phyloP scores from a whole-genome alignment of 257 asterid genomes.

The Solanum arcanum region DNA sequence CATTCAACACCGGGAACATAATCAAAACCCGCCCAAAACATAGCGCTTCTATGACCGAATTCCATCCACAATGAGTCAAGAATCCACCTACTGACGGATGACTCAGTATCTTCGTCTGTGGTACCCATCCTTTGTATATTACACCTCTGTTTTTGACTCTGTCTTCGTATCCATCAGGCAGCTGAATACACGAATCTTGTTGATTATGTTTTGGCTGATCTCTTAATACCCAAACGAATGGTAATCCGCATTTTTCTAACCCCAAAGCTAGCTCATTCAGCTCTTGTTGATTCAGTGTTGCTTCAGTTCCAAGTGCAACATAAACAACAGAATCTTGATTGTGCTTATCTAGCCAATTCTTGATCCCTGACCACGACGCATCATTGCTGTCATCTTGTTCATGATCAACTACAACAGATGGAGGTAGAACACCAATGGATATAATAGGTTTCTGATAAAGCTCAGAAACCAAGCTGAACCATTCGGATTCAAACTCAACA shows the following conservation, averaged over 20 bases:
- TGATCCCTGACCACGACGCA: conserved; percentile 33
- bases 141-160: conserved; percentile 28
- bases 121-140: conserved; percentile 50
- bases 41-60: conserved; percentile 64
- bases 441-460: conserved; percentile 53
- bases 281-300: conserved; percentile 29
- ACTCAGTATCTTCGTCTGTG: conserved; percentile 55
- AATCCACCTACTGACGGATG: conserved; percentile 53
- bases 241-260: conserved; percentile 44
- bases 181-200: conserved; percentile 21
- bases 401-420: conserved; percentile 8
- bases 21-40: conserved; percentile 54
- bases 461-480: conserved; percentile 38
- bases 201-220: conserved; percentile 15
- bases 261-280: conserved; percentile 56
- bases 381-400: conserved; percentile 1
- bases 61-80: conserved; percentile 90
- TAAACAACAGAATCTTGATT: conserved; percentile 35
- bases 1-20: conserved; percentile 71
- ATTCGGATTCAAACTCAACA: conserved; percentile 61
- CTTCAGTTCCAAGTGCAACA: conserved; percentile 87
- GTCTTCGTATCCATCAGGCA: conserved; percentile 41
- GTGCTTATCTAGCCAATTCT: conserved; percentile 41
- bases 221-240: conserved; percentile 74
- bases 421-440: conserved; percentile 53